Base-by-base conservation (phyloP, 1,139 yeast genomes). In the Petasospora rhodanensis region DNA sequence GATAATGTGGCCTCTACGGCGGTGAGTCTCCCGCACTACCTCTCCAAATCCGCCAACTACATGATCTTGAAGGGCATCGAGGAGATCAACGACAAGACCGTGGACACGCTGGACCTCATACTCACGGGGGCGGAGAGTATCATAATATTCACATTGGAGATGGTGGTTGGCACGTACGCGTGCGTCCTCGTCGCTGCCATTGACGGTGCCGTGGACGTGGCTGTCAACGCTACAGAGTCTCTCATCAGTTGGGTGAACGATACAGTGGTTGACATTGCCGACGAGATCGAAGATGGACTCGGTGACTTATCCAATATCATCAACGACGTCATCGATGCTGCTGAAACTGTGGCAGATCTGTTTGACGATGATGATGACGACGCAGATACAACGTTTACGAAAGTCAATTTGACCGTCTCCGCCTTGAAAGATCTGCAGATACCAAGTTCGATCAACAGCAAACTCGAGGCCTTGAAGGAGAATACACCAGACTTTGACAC, bases 151-250 rank as follows among this genome's bases (percentile, higher is more conserved):
- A 64, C 76, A 16, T 59, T 91, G 13, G 87, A 85, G 26, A 50
- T 89, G 42, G 71, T 82, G 32, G 59, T 87, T 7, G 97, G 96
- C 0, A 89, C 97, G 0, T 84, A 83, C 56, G 78, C 84, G 0
- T 91, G 98, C 58, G 62, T 91, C 16, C 56, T 86, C 7, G 76
- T 83, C 0, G 79, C 93, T 6, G 73, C 89, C 0, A 63, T 87
- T 7, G 77, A 75, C 45, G 85, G 91, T 3, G 70, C 85, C 0
- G 80, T 81, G 2, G 77, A 76, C 42, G 75, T 77, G 25, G 94
- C 94, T 0, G 56, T 82, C 2, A 84, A 85, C 51, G 73, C 87
- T 0, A 76, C 93, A 0, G 84, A 79, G 47, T 55, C 70, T 2
- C 62, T 84, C 2, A 65, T 86, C 5, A 52, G 58, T 7, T 64